Base-by-base conservation (phyloP, 2,329 filamentous ascomycete species). In the Cladosporium halotolerans region DNA sequence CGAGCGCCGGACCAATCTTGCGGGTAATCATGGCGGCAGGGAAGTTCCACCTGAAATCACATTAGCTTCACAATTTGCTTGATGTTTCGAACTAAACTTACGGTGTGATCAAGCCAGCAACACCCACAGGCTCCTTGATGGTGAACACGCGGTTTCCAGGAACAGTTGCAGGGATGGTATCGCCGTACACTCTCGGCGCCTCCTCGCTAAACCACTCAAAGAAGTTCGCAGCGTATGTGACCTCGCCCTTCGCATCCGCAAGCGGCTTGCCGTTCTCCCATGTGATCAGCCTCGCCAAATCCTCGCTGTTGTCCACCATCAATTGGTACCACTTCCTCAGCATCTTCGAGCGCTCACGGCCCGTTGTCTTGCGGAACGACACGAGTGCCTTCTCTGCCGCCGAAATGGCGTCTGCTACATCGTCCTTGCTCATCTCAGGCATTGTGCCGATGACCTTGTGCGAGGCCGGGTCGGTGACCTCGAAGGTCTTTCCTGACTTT, bases 401-500 rank as follows among this genome's bases (percentile, higher is more conserved):
- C 52, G 81, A 75, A 67, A 99, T 95, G 66, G 93, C 92, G 45
- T 78, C 78, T 66, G 89, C 80, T 36, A 88, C 87, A 68, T 99
- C 93, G 61, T 81, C 75, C 57, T 78, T 77, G 63, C 85, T 81
- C 78, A 93, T 93, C 66, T 97, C 92, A 58, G 93, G 89, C 67
- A 85, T 86, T 19, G 82, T 88, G 54, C 88, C 90, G 62, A 97
- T 91, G 38, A 87, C 71, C 62, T 86, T 80, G 60, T 88, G 88
- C 9, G 89, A 89, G 2, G 89, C 84, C 8, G 93, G 93, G 70
- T 99, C 90, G 84, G 62, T 78, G 56, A 96, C 88, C 68, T 93
- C 85, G 70, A 97, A 99, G 43, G 89, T 96, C 79, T 95, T 84
- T 67, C 89, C 89, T 1, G 89, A 95, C 66, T 83, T 82, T 62